phyloP scores from a whole-genome alignment of 768 basidiomycete species.

The Suillus luteus region DNA sequence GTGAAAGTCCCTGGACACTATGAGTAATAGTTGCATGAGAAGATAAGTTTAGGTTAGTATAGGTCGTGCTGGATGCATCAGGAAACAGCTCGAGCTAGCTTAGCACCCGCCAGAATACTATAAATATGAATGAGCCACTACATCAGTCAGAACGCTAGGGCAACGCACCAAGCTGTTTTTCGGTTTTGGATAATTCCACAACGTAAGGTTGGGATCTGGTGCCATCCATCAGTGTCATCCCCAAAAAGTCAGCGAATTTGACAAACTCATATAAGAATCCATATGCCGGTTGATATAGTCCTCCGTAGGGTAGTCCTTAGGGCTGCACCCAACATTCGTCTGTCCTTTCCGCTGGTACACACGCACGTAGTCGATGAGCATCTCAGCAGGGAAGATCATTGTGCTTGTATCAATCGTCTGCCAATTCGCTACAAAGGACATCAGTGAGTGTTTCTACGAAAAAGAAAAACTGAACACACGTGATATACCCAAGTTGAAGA shows the following conservation, averaged over 20 bases:
- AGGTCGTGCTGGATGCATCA: not conserved
- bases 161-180: constrained; percentile 34
- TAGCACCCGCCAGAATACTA: constrained; percentile 14
- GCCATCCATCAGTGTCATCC: constrained; percentile 2
- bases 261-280: constrained; percentile 61
- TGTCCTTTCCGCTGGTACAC: constrained; percentile 53
- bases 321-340: constrained; percentile 52
- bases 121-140: not conserved
- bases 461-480: constrained; percentile 33
- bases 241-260: constrained; percentile 3
- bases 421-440: constrained; percentile 53
- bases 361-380: constrained; percentile 60
- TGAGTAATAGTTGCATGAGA: not conserved
- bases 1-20: constrained; percentile 6
- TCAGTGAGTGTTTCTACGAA: not conserved
- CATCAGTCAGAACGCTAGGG: not conserved
- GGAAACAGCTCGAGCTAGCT: not conserved
- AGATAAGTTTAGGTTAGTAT: constrained; percentile 5
- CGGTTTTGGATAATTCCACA: constrained; percentile 45
- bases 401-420: constrained; percentile 52
- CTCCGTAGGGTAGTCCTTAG: constrained; percentile 47
- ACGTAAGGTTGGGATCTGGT: constrained; percentile 44
- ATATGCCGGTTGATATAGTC: constrained; percentile 48
- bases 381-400: constrained; percentile 50
- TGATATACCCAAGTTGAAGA: constrained; percentile 67